phyloP scores from a whole-genome alignment of 2,329 filamentous ascomycete genomes.

The Phialophora tarda region DNA sequence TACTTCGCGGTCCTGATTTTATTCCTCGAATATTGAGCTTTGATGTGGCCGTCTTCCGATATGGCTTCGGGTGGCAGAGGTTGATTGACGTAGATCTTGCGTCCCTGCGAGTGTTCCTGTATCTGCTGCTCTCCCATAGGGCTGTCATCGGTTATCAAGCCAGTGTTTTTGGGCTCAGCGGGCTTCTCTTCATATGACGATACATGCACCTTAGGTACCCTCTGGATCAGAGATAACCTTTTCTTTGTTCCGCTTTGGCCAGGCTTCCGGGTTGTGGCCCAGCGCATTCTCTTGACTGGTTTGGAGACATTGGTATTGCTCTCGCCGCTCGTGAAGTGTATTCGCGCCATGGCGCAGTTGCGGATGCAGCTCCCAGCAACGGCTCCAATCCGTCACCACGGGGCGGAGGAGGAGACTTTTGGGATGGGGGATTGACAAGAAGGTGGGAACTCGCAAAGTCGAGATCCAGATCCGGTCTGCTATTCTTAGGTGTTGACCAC shows the following conservation, averaged over 20 bases:
- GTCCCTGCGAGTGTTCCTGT: constrained; percentile 48
- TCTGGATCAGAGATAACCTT: constrained; percentile 79
- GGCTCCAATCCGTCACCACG: constrained; percentile 8
- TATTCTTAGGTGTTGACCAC: constrained; percentile 16
- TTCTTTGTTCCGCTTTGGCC: constrained; percentile 77
- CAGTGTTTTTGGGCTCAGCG: constrained; percentile 47
- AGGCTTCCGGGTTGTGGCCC: constrained; percentile 90
- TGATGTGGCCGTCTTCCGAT: constrained; percentile 80
- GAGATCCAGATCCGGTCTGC: constrained; percentile 5
- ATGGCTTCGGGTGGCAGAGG: constrained; percentile 75
- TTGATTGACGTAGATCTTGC: constrained; percentile 83
- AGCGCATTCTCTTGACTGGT: constrained; percentile 80
- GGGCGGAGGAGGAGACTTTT: neutral
- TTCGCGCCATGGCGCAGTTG: constrained; percentile 30
- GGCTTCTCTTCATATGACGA: constrained; percentile 61
- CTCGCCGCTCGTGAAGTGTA: constrained; percentile 34
- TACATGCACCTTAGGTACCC: constrained; percentile 67
- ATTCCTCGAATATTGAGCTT: constrained; percentile 77
- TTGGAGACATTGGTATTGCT: constrained; percentile 63
- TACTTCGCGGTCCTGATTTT: constrained; percentile 99
- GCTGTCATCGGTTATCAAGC: constrained; percentile 36
- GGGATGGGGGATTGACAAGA: constrained; percentile 1
- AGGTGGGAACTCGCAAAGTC: neutral
- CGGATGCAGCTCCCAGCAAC: constrained; percentile 4
- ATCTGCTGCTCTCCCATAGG: constrained; percentile 38